Base-by-base conservation (phyloP, 164 flowering plant species). In the Kingdonia uniflora region DNA sequence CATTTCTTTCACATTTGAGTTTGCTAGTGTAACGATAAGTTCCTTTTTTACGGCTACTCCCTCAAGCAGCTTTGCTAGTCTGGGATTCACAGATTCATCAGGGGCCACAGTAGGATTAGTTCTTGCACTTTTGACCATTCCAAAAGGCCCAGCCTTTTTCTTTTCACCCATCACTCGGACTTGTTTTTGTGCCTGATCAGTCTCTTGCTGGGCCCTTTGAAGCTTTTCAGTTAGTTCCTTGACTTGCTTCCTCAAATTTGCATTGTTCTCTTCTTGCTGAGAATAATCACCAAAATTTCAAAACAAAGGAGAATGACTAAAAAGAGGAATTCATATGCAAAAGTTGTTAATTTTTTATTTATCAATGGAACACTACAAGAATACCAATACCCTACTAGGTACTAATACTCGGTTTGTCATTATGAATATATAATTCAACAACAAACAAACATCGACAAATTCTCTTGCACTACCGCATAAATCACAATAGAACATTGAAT, bases 101-200 rank as follows among this genome's bases (percentile, higher is more conserved):
- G 99, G 82, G 45, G 77, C 2, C 3, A 88, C 84, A 38, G 81
- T 69, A 0, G 94, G 96, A 57, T 79, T 87, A 14, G 91, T 88
- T 64, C 87, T 77, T 45, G 78, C 59, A 24, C 76, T 71, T 80
- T 88, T 88, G 54, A 87, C 96, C n/a, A 84, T 88, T 49, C 96
- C 96, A 60, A 85, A 79, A 21, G 95, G 80, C 15, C 95, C 95
- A 14, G 94, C 95, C 64, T 87, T 88, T 22, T 69, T 80, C 50
- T 74, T 76, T 40, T 77, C 63, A 52, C 82, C 84, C 60, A 74
- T 48, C 11, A 57, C 74, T 49, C 67, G 16, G 53, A 76, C 57
- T 65, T 79, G 90, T 61, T 76, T 76, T 58, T 79, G 73, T 0
- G 83, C 92, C 13, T 71, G 60, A 57, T 75, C 89, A 58, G 67